phyloP scores from a whole-genome alignment of 257 asterid genomes.

The Galeopsis tetrahit region DNA sequence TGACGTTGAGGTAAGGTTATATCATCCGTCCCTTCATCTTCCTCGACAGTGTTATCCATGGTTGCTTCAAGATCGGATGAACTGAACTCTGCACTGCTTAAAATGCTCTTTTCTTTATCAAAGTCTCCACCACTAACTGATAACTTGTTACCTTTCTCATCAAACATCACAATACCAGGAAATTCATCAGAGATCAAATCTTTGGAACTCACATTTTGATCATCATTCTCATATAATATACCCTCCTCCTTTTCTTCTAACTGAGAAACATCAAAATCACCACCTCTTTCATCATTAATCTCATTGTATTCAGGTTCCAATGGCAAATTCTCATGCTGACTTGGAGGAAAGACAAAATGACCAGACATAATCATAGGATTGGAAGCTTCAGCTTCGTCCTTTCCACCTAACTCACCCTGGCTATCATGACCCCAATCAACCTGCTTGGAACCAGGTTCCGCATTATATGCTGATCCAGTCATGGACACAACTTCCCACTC shows the following conservation, averaged over 20 bases:
- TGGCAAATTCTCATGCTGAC: slow-evolving; percentile 70
- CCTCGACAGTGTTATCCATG: slow-evolving; percentile 40
- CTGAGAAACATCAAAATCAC: slow-evolving; percentile 38
- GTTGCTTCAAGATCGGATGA: slow-evolving; percentile 46
- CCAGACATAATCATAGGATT: slow-evolving; percentile 72
- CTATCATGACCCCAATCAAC: slow-evolving; percentile 44
- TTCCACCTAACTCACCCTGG: slow-evolving; percentile 37
- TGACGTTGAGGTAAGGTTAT: slow-evolving; percentile 38
- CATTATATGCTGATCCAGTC: slow-evolving; percentile 80
- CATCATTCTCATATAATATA: slow-evolving; percentile 40
- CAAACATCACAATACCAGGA: slow-evolving; percentile 44
- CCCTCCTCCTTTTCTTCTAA: slow-evolving; percentile 37
- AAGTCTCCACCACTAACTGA: slow-evolving; percentile 36
- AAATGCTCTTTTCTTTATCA: slow-evolving; percentile 45
- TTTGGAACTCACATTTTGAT: slow-evolving; percentile 35
- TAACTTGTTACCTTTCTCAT: slow-evolving; percentile 45
- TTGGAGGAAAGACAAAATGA: slow-evolving; percentile 82
- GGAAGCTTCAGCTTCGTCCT: slow-evolving; percentile 57
- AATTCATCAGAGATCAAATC: slow-evolving; percentile 40
- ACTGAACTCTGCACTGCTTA: slow-evolving; percentile 44
- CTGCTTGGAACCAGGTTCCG: slow-evolving; percentile 63
- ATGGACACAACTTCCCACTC: slow-evolving; percentile 96
- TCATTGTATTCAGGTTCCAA: slow-evolving; percentile 47
- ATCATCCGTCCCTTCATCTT: slow-evolving; percentile 41
- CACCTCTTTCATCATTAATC: slow-evolving; percentile 43